Percentiles rank a stretch among this genome's conserved stretches.
Conservation (phyloP, 106 monocot species). For the Phalaenopsis aphrodite region DNA sequence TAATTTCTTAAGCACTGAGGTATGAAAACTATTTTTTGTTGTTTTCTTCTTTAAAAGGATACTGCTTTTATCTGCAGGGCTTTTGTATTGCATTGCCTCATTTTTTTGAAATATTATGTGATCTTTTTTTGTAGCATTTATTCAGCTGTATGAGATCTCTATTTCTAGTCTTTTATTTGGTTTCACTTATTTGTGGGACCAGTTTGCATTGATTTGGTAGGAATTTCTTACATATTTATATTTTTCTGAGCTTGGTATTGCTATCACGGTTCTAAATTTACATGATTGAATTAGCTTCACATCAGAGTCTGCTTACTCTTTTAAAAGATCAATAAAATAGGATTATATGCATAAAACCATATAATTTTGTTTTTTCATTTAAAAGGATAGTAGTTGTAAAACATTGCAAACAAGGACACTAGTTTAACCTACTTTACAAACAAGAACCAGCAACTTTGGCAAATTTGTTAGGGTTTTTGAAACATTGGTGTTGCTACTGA, state of each 20-base stretch:
- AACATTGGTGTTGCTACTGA: no score
- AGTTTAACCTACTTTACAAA: no score
- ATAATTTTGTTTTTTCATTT: neutral
- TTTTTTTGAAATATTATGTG: neutral
- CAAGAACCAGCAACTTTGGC: no score
- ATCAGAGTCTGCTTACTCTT: neutral
- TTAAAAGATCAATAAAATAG: neutral
- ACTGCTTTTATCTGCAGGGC: neutral
- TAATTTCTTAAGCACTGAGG: slow-evolving; percentile 74
- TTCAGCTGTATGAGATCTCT: neutral
- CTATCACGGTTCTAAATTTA: neutral
- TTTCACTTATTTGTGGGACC: neutral
- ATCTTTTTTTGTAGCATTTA: neutral
- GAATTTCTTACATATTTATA: neutral
- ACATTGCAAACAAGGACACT: no score
- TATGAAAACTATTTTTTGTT: slow-evolving; percentile 10
- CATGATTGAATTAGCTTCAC: neutral
- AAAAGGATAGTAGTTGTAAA: neutral
- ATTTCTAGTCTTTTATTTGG: neutral
- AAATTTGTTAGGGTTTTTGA: no score
- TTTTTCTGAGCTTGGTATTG: neutral
- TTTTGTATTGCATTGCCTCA: neutral
- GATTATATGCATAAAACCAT: neutral
- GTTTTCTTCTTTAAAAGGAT: neutral
- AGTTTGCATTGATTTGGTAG: neutral